Evolutionary conservation across 495 filamentous ascomycete genomes (phyloP).

Genomic region (Rhypophila decipiens): DNA sequence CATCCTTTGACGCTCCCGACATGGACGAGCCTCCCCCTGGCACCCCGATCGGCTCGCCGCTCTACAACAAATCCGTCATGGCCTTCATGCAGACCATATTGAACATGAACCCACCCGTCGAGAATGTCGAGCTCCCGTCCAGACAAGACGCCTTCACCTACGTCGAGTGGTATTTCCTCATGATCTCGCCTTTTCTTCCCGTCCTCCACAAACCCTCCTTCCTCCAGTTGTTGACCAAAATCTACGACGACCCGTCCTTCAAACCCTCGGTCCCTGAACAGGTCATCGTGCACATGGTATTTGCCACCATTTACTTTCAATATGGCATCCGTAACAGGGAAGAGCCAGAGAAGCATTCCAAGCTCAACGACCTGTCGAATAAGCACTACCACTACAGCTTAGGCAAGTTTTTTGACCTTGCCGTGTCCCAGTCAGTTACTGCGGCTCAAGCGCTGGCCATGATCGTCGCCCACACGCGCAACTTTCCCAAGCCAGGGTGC

Average conservation of each 20-base stretch:
- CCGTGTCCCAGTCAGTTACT: conserved; percentile 50
- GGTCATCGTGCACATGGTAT: conserved; percentile 70
- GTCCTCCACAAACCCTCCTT: conserved; percentile 67
- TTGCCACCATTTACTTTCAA: conserved; percentile 71
- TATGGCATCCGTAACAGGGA: conserved; percentile 58
- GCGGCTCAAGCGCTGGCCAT: conserved; percentile 66
- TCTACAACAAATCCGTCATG: conserved; percentile 63
- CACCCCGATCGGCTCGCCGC: conserved; percentile 29
- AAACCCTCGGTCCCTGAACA: conserved; percentile 55
- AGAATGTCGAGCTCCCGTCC: conserved; percentile 50
- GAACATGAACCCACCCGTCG: conserved; percentile 48
- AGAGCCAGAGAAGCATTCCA: conserved; percentile 41
- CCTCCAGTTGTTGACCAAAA: conserved; percentile 52
- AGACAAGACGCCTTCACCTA: conserved; percentile 53
- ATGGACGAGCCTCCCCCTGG: conserved; percentile 52
- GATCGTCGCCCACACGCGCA: conserved; percentile 62
- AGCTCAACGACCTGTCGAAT: conserved; percentile 56
- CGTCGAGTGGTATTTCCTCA: conserved; percentile 65
- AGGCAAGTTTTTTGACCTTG: conserved; percentile 57
- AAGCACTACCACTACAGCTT: conserved; percentile 70
- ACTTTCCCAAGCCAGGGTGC: conserved; percentile 72
- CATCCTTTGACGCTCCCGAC: conserved; percentile 59
- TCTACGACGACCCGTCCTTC: conserved; percentile 58
- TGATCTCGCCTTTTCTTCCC: conserved; percentile 65
- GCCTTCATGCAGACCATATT: conserved; percentile 57